Percentiles rank a stretch among this genome's conserved stretches.
Evolutionary conservation across 768 basidiomycete genomes (phyloP).

Genomic region (Amanita rubescens): DNA sequence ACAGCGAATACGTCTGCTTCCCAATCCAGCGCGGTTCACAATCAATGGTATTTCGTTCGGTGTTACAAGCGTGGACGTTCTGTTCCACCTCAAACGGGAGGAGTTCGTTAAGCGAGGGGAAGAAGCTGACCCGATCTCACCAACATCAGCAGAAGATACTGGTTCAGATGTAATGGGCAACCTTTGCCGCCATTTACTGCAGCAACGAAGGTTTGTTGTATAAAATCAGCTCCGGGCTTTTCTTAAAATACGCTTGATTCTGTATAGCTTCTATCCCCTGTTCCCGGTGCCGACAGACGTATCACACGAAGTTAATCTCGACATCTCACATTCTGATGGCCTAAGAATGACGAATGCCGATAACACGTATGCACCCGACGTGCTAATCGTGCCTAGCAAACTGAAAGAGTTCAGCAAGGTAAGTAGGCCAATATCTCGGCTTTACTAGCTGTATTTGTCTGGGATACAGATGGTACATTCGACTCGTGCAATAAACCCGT

Average conservation of each 20-base stretch:
- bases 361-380: constrained; percentile 60
- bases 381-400: constrained; percentile 81
- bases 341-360: constrained; percentile 32
- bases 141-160: constrained; percentile 33
- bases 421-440: constrained; percentile 1
- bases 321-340: constrained; percentile 65
- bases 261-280: constrained; percentile 82
- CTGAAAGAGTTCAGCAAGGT: constrained; percentile 91
- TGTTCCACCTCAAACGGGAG: constrained; percentile 86
- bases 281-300: constrained; percentile 80
- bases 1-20: constrained; percentile 71
- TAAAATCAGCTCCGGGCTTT: neutral
- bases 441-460: neutral
- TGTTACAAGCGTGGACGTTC: constrained; percentile 74
- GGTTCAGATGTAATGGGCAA: constrained; percentile 72
- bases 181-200: constrained; percentile 70
- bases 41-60: constrained; percentile 80
- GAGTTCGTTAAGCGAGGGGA: constrained; percentile 65
- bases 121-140: constrained; percentile 45
- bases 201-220: constrained; percentile 69
- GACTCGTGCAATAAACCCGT: constrained; percentile 81
- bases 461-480: constrained; percentile 60
- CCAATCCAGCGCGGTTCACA: constrained; percentile 84
- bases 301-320: constrained; percentile 79
- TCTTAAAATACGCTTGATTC: neutral